Conservation (phyloP, 2,329 filamentous ascomycete species). For the Colletotrichum tropicicola region DNA sequence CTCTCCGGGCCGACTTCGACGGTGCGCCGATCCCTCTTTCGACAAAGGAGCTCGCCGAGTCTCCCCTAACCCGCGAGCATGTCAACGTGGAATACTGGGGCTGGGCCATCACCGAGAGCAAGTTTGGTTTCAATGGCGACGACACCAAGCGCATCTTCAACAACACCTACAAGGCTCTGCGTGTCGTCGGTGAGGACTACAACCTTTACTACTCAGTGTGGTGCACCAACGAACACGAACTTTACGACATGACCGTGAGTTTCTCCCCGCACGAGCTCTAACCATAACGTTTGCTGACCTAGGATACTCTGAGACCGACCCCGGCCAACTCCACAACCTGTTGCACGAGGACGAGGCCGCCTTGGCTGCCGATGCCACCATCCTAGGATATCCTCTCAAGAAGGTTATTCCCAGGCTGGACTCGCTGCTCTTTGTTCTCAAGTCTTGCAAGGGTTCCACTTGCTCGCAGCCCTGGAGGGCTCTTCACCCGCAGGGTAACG, state of each 20-base stretch:
- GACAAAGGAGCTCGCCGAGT: slow-evolving; percentile 24
- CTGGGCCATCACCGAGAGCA: slow-evolving; percentile 40
- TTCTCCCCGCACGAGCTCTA: not conserved
- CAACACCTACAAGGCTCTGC: slow-evolving; percentile 65
- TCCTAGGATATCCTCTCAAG: slow-evolving; percentile 45
- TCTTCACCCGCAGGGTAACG: slow-evolving; percentile 62
- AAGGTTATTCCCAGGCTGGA: slow-evolving; percentile 63
- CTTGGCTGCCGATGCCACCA: slow-evolving; percentile 3
- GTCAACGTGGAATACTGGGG: slow-evolving; percentile 65
- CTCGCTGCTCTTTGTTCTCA: slow-evolving; percentile 65
- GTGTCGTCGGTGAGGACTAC: slow-evolving; percentile 55
- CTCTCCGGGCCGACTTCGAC: slow-evolving; percentile 57
- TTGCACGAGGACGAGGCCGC: slow-evolving; percentile 31
- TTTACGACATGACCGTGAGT: slow-evolving; percentile 60
- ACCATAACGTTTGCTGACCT: not conserved
- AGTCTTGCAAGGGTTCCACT: slow-evolving; percentile 63
- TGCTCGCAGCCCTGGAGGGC: slow-evolving; percentile 65
- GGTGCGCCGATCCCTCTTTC: slow-evolving; percentile 55
- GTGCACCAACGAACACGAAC: slow-evolving; percentile 59
- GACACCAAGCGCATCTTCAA: slow-evolving; percentile 37
- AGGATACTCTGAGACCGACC: slow-evolving; percentile 52
- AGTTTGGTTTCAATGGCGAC: slow-evolving; percentile 33
- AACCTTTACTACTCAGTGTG: slow-evolving; percentile 65
- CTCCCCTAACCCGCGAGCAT: slow-evolving; percentile 50
- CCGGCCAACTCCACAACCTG: slow-evolving; percentile 51